Evolutionary conservation across 768 basidiomycete genomes (phyloP).

Genomic region (Russula virescens): DNA sequence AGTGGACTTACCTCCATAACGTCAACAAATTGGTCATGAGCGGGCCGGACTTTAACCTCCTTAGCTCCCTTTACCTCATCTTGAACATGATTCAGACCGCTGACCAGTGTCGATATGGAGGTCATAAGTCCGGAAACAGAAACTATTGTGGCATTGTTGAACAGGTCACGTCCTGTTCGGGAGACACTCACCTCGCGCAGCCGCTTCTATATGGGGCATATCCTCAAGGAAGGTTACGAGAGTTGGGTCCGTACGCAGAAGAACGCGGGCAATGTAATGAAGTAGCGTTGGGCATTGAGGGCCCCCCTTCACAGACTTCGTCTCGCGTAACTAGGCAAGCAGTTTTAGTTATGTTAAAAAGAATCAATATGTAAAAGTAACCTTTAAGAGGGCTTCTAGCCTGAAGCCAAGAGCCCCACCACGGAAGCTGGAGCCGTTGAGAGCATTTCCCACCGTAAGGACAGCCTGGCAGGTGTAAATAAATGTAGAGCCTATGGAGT

Average conservation of each 20-base stretch:
- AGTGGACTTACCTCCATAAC: conserved; percentile 58
- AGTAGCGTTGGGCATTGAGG: conserved; percentile 80
- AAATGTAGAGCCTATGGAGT: not conserved
- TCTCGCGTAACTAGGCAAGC: conserved; percentile 65
- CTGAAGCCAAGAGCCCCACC: conserved; percentile 84
- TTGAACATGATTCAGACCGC: conserved; percentile 52
- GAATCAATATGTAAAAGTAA: conserved; percentile 28
- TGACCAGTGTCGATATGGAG: conserved; percentile 50
- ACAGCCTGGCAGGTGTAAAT: conserved; percentile 46
- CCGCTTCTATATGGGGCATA: conserved; percentile 73
- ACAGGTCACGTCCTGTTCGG: not conserved
- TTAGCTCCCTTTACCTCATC: conserved; percentile 47
- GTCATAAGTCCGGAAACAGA: conserved; percentile 63
- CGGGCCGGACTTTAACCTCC: conserved; percentile 28
- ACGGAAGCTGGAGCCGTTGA: conserved; percentile 79
- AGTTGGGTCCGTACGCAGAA: conserved; percentile 60
- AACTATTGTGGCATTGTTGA: conserved; percentile 39
- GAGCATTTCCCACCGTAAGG: conserved; percentile 69
- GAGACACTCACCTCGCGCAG: conserved; percentile 58
- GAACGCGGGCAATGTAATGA: conserved; percentile 77
- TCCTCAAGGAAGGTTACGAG: conserved; percentile 74
- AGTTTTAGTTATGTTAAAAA: not conserved
- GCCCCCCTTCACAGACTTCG: conserved; percentile 63
- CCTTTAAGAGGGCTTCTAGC: conserved; percentile 77
- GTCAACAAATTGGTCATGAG: conserved; percentile 55